phyloP scores from a whole-genome alignment of 2,329 filamentous ascomycete genomes.

The Cordyceps tenuipes region DNA sequence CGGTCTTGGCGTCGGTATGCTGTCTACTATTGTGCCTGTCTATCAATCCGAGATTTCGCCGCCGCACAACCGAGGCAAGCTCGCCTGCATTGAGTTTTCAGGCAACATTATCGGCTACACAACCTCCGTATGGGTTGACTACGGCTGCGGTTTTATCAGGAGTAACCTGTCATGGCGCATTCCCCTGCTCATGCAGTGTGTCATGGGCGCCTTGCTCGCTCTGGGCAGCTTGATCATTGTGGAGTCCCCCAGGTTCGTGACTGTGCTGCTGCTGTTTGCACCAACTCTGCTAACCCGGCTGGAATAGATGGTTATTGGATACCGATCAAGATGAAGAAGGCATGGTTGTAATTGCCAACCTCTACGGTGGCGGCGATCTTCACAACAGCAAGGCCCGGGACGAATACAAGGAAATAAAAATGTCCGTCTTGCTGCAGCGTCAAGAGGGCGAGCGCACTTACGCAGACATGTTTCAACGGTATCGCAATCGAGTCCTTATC shows the following conservation, averaged over 20 bases:
- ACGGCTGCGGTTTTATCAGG: slow-evolving; percentile 87
- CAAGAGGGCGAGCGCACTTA: slow-evolving; percentile 94
- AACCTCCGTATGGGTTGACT: slow-evolving; percentile 97
- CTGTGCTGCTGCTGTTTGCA: slow-evolving; percentile 15
- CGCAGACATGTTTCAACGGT: slow-evolving; percentile 87
- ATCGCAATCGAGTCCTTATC: slow-evolving; percentile 88
- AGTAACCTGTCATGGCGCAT: slow-evolving; percentile 83
- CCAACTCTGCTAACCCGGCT: slow-evolving; percentile 20
- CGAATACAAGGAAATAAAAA: slow-evolving; percentile 98
- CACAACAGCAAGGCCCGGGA: slow-evolving; percentile 87
- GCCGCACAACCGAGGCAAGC: slow-evolving; percentile 87
- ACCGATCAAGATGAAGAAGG: slow-evolving; percentile 98
- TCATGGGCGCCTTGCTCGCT: slow-evolving; percentile 84
- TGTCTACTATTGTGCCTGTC: slow-evolving; percentile 86
- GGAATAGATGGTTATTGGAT: slow-evolving; percentile 79
- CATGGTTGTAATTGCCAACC: slow-evolving; percentile 94
- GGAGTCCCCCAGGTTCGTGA: slow-evolving; percentile 75
- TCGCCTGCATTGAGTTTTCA: slow-evolving; percentile 96
- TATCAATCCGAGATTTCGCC: slow-evolving; percentile 95
- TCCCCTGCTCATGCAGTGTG: slow-evolving; percentile 82
- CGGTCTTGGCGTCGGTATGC: slow-evolving; percentile 76
- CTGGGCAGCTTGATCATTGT: slow-evolving; percentile 87
- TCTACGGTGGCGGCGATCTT: slow-evolving; percentile 93
- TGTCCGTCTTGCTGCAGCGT: slow-evolving; percentile 86
- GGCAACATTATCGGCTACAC: slow-evolving; percentile 96